Percentiles rank a stretch among this genome's conserved stretches.
These are phyloP conservation scores for Daedaleopsis sinensis DNA, from an alignment of 768 basidiomycete genomes.

Conservation along the genomic window DNA sequence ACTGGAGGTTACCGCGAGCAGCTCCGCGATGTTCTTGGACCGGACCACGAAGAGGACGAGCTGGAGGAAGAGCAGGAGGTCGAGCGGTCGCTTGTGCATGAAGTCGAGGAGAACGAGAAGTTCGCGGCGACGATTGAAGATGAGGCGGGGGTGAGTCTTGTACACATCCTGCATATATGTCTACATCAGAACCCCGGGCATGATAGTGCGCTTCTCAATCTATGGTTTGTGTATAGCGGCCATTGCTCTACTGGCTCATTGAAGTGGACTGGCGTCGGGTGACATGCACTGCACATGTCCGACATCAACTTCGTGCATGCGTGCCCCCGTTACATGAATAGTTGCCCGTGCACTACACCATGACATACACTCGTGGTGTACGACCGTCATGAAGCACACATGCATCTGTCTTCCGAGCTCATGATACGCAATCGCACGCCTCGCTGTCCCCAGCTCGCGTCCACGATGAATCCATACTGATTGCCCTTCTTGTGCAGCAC, in stretches of 20 bases:
- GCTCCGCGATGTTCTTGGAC: conserved; percentile 72
- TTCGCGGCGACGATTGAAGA: conserved; percentile 31
- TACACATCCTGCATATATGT: not conserved
- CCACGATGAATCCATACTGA: conserved; percentile 14
- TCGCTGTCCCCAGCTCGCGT: conserved; percentile 27
- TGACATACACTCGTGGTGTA: too few relatives aligned
- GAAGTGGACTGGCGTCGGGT: too few relatives aligned
- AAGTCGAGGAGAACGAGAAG: conserved; percentile 38
- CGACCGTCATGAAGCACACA: too few relatives aligned
- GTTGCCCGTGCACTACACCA: too few relatives aligned
- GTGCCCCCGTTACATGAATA: too few relatives aligned
- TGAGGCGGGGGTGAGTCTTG: conserved; percentile 38
- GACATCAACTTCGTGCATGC: too few relatives aligned
- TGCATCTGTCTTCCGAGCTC: too few relatives aligned
- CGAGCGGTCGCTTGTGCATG: conserved; percentile 47
- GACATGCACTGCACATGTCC: too few relatives aligned
- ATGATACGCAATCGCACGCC: conserved; percentile 8
- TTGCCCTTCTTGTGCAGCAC: conserved; percentile 29
- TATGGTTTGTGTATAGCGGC: too few relatives aligned
- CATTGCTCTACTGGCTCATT: too few relatives aligned
- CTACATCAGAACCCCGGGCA: too few relatives aligned
- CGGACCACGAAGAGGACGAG: conserved; percentile 57
- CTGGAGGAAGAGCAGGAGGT: conserved; percentile 47
- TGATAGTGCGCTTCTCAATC: too few relatives aligned
- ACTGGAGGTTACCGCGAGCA: conserved; percentile 64